Evolutionary conservation across 176 grass and related monocot species (phyloP).

Genomic region (Ananas comosus): DNA sequence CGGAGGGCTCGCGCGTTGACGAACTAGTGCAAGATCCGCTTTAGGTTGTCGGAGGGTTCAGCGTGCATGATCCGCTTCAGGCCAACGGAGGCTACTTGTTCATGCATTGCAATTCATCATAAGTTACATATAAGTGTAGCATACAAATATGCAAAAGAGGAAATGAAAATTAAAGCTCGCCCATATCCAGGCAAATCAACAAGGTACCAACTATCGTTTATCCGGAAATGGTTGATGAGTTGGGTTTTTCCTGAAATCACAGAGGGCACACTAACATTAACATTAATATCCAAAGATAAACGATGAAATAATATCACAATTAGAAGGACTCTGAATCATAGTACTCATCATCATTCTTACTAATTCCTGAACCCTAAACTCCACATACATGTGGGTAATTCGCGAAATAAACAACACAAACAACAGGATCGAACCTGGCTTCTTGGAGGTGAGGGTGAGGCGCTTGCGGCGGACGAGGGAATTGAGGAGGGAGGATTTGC

Average conservation of each 20-base stretch:
- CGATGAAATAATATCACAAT: not conserved
- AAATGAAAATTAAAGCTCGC: constrained; percentile 17
- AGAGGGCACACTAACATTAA: constrained; percentile 2
- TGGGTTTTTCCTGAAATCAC: constrained; percentile 78
- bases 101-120: too few species aligned
- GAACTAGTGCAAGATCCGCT: too few species aligned
- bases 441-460: constrained; percentile 92
- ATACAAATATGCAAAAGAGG: not conserved
- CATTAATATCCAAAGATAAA: not conserved
- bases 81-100: too few species aligned
- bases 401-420: not conserved
- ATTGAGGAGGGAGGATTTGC: constrained; percentile 89
- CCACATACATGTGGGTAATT: not conserved
- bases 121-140: not conserved
- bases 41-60: too few species aligned
- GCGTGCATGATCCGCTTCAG: too few species aligned
- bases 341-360: too few species aligned
- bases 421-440: constrained; percentile 46
- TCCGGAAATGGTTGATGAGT: constrained; percentile 94
- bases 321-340: not conserved
- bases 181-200: constrained; percentile 97
- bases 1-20: too few species aligned
- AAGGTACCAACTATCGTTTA: constrained; percentile 97
- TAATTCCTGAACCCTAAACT: constrained; percentile 20
- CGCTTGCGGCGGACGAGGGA: constrained; percentile 80